Evolutionary conservation across 805 yeast species (phyloP), one percentile per base, ranked within the genome.

Genomic region (Hanseniaspora vineae): DNA sequence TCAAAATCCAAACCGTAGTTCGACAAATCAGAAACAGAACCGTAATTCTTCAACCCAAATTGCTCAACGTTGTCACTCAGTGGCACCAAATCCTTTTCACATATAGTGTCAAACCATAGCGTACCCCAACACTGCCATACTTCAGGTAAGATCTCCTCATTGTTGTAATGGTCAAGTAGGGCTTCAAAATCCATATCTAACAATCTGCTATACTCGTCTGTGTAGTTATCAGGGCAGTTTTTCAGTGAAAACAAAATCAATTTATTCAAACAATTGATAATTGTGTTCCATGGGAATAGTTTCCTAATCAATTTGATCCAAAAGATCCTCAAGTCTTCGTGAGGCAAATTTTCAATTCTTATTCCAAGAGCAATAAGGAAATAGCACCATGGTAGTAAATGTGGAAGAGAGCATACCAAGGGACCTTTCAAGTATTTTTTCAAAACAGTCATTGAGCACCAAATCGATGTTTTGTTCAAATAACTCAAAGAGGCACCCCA

Each of bases 101-200:
- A 57, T 39, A 84, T 67, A 23, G 67, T 66, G 61, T 84, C 89
- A 63, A 76, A 84, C 90, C 92, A 84, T 40, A 84, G 59, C 0
- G 87, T 75, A 2, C 94, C 94, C 87, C 90, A 83, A 56, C 88
- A 79, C 58, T 80, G 80, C 89, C 89, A 84, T 18, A 80, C 82
- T 62, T 84, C 94, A 42, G 84, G 78, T 45, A 84, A 65, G 42
- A 69, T 74, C 58, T 83, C 90, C 58, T 76, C 72, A 44, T 74
- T 68, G 52, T 77, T 71, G 54, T 77, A 79, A 53, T 72, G 60
- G 4, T 69, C 66, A n/a, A 81, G 52, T 42, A 71, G 61, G 45
- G 69, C 66, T 0, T 68, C 65, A n/a, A 68, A 55, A 31, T 55
- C 53, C 53, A 57, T 52, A 3, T 48, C 39, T 31, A 55, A 53